A percentile compares a stretch with the other conserved stretches of the same genome.
Conservation (phyloP, 202 grass and related monocot genomes). For the Tripidium arundinaceum region DNA sequence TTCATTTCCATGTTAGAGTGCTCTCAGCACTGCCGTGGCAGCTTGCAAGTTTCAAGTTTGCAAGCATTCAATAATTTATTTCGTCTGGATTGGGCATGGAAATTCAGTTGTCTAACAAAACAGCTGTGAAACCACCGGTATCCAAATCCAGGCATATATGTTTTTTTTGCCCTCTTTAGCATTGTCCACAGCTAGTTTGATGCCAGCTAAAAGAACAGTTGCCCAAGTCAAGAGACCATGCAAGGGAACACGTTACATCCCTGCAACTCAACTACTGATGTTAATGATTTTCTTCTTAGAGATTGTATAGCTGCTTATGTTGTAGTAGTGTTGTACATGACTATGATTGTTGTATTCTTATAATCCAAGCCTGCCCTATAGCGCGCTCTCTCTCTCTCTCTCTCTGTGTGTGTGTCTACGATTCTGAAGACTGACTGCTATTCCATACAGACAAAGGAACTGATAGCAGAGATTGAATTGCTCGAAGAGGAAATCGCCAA, state of each 20-base stretch:
- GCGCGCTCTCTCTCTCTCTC: no score
- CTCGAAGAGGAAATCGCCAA: conserved; percentile 94
- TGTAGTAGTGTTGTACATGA: not conserved
- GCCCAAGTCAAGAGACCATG: not conserved
- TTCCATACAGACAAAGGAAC: conserved; percentile 65
- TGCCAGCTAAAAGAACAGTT: not conserved
- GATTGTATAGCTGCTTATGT: not conserved
- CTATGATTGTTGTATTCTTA: not conserved
- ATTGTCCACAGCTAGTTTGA: not conserved
- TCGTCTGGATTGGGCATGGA: not conserved
- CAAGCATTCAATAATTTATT: no score
- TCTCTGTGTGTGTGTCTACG: not conserved
- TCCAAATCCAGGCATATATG: not conserved
- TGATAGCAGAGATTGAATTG: conserved; percentile 87
- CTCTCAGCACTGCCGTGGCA: not conserved
- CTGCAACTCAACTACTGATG: not conserved
- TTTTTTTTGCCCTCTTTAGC: not conserved
- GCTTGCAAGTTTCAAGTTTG: not conserved
- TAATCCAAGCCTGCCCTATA: no score
- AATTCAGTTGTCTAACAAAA: not conserved
- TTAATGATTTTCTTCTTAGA: not conserved
- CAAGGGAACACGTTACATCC: not conserved
- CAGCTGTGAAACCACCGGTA: not conserved
- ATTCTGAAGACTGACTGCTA: not conserved
- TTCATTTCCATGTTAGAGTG: not conserved